These are phyloP conservation scores for Naganishia vaughanmartiniae DNA, from an alignment of 768 basidiomycete species.

Conservation along the genomic window DNA sequence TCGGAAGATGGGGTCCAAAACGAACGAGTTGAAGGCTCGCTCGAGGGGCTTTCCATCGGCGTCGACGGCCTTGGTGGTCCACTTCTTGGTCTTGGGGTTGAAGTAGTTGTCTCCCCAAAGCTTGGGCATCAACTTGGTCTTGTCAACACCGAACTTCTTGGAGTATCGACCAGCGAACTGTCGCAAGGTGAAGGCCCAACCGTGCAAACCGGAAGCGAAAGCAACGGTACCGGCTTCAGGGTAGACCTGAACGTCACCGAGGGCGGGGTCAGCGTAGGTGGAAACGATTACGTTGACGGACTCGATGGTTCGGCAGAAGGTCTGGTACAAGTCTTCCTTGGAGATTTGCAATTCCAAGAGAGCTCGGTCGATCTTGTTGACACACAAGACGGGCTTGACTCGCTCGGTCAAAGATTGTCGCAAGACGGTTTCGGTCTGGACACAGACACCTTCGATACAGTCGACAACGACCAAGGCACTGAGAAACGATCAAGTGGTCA, in stretches of 20 bases:
- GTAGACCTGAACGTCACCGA: slow-evolving; percentile 98
- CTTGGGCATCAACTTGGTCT: slow-evolving; percentile 95
- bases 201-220: slow-evolving; percentile 98
- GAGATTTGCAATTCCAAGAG: slow-evolving; percentile 94
- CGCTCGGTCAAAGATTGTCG: slow-evolving; percentile 96
- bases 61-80: slow-evolving; percentile 74
- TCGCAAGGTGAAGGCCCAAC: slow-evolving; percentile 98
- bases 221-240: slow-evolving; percentile 98
- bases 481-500: slow-evolving; percentile 3
- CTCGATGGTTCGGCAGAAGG: slow-evolving; percentile 95
- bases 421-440: slow-evolving; percentile 98
- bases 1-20: slow-evolving; percentile 98
- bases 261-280: slow-evolving; percentile 86
- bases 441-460: slow-evolving; percentile 98
- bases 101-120: slow-evolving; percentile 99
- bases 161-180: slow-evolving; percentile 92
- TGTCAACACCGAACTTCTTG: slow-evolving; percentile 98
- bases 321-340: slow-evolving; percentile 96
- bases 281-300: slow-evolving; percentile 97
- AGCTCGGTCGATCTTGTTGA: slow-evolving; percentile 99
- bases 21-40: slow-evolving; percentile 95
- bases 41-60: slow-evolving; percentile 88
- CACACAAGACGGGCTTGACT: slow-evolving; percentile 98
- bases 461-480: slow-evolving; percentile 98
- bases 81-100: slow-evolving; percentile 94